Evolutionary conservation across 2,329 filamentous ascomycete genomes (phyloP), one percentile per base, ranked within the genome.

Genomic region (Kalaharituber pfeilii): DNA sequence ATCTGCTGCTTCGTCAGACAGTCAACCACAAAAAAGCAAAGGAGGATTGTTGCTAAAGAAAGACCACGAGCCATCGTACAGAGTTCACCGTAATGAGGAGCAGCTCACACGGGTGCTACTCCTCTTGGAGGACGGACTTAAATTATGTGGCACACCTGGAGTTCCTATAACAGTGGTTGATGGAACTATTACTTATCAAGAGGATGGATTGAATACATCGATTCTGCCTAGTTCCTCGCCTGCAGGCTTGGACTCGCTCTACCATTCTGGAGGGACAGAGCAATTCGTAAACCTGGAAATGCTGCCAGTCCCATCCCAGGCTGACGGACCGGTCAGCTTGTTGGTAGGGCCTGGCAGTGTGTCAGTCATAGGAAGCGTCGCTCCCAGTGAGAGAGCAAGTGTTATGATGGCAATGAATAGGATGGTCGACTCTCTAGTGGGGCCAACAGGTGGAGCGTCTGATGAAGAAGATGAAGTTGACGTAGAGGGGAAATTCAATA

Each of bases 81-180:
- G 75, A 53, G 72, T 73, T 52, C 74, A 78, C 55, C 71, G 73
- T 0, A 77, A 80, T 53, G 70, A 77, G 29, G 81, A 84, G 66
- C 81, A 81, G 75, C 71, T 81, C n/a, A 76, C 77, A 63, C 73
- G 81, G 39, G 73, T 83, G 53, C 73, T 75, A 53, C 78, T 80
- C 56, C 71, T 84, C 28, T 68, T 83, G 6, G 72, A 77, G 49
- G 78, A 80, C 65, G 80, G 77, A 2, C 68, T 81, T 33, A 68
- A 75, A 52, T 66, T 82, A 26, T 64, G 62, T 29, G n/a, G 3
- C 15, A 18, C 26, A 20, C 6, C 59, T 56, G 57, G 53, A 9
- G 58, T 60, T 24, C 59, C 59, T 11, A 59, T 61, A n/a, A 57
- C 57, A n/a, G 54, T 59, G 13, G 47, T 53, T 8, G 57, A 61